A percentile compares a stretch with the other conserved stretches of the same genome.
Conservation (phyloP, 768 basidiomycete species). For the Suillus subalutaceus region DNA sequence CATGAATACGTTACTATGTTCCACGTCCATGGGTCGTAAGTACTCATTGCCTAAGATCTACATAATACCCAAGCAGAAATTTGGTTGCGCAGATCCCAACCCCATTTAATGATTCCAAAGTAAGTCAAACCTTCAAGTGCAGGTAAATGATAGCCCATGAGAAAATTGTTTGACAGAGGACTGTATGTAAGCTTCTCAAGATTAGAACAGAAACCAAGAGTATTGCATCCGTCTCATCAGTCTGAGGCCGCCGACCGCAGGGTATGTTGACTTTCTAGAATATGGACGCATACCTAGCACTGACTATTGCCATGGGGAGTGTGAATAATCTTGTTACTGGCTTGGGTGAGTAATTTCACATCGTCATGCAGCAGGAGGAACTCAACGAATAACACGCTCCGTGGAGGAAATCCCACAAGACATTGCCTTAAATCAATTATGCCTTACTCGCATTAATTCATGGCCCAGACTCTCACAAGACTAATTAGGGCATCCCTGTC, state of each 20-base stretch:
- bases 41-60: background rate
- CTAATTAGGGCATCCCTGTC: conserved; percentile 4
- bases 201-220: background rate
- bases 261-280: background rate
- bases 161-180: background rate
- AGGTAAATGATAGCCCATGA: background rate
- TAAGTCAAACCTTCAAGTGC: background rate
- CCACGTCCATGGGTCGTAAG: background rate
- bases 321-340: background rate
- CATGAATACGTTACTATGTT: background rate
- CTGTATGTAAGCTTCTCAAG: background rate
- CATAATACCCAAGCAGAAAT: background rate
- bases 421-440: background rate
- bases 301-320: background rate
- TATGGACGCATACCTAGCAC: background rate
- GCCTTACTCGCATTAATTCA: conserved; percentile 12
- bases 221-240: background rate
- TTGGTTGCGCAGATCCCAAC: background rate
- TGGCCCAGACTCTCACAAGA: conserved; percentile 9
- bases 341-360: background rate
- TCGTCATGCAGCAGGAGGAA: background rate
- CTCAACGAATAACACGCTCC: background rate
- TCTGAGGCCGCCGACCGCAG: background rate
- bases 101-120: background rate
- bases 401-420: background rate